These are phyloP conservation scores for Globisporangium cederbergense DNA, from an alignment of 352 stramenopile species.

Conservation along the genomic window DNA sequence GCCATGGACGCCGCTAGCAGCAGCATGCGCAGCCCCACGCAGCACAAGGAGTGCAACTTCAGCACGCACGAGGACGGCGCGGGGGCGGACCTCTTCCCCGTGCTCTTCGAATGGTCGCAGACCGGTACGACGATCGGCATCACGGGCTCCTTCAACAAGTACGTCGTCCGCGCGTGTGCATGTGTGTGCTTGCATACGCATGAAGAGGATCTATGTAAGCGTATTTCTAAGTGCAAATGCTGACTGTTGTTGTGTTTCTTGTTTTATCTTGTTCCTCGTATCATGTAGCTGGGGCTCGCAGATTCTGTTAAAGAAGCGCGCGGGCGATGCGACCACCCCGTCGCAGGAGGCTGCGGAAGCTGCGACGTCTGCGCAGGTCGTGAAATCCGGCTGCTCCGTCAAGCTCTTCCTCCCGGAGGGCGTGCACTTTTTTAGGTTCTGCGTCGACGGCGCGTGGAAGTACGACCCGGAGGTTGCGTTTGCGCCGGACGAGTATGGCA, in stretches of 20 bases:
- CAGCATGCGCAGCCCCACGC: slow-evolving; percentile 2
- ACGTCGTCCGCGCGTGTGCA: slow-evolving; percentile 9
- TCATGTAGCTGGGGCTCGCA: slow-evolving; percentile 68
- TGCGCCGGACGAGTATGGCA: slow-evolving; percentile 80
- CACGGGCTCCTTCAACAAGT: slow-evolving; percentile 85
- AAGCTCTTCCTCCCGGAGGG: slow-evolving; percentile 65
- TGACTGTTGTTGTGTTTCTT: neutral
- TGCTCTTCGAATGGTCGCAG: slow-evolving; percentile 58
- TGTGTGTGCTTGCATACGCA: neutral
- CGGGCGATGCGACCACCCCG: slow-evolving; percentile 7
- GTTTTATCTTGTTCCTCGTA: neutral
- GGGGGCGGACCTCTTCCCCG: slow-evolving; percentile 40
- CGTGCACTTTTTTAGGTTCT: slow-evolving; percentile 79
- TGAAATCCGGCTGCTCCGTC: slow-evolving; percentile 22
- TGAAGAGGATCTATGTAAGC: no score
- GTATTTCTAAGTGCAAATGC: no score
- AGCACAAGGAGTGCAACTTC: neutral
- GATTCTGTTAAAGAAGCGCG: slow-evolving; percentile 48
- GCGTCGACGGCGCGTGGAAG: slow-evolving; percentile 74
- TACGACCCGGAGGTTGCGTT: slow-evolving; percentile 84
- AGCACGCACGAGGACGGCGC: slow-evolving; percentile 27
- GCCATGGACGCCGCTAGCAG: neutral
- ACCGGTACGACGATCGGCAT: slow-evolving; percentile 54
- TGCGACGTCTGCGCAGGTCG: neutral
- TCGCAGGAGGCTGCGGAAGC: neutral